Evolutionary conservation across 2,329 filamentous ascomycete species (phyloP), one percentile per base, ranked within the genome.

Genomic region (Helotiales sp.): DNA sequence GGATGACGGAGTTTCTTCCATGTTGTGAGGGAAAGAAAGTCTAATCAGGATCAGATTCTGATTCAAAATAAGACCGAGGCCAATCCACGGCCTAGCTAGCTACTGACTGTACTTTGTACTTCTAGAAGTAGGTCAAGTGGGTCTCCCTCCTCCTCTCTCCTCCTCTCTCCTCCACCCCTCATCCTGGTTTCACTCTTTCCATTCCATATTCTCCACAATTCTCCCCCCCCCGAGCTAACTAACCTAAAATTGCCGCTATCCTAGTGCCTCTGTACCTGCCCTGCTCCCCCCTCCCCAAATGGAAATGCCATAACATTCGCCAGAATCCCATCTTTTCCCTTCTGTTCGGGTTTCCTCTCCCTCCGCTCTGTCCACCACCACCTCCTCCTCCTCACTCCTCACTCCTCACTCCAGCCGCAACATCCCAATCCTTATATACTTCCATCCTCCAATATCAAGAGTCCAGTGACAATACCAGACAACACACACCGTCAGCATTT

Each of bases 291-390:
- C 7, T n/a, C 40, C 43, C 20, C 59, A 30, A 17, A 47, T 47
- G 57, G 24, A 26, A 61, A 49, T 61, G 26, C 26, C 59, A 61
- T 61, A 61, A 61, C 43, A 45, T 37, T 15, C 15, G 43, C 20
- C 26, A 49, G 45, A 61, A 61, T 61, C 59, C 59, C 59, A 61
- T 50, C 43, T 34, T 47, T 50, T 32, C 43, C 26, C 4, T 26
- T 24, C n/a, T 6, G 8, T 32, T 34, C 40, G 24, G 43, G 22
- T n/a, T 20, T 17, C 58, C 20, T 15, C 34, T 8, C 28, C 4
- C 20, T 59, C 40, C 43, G 17, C 10, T 15, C n/a, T 61, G n/a
- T 32, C 22, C 17, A 45, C 37, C 40, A 45, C 34, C 7, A 30
- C 4, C 8, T 5, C 2, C 22, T 20, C 11, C 20, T 61, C 24